Base-by-base conservation (phyloP, 2,329 filamentous ascomycete species). In the Chaetomium sp. region DNA sequence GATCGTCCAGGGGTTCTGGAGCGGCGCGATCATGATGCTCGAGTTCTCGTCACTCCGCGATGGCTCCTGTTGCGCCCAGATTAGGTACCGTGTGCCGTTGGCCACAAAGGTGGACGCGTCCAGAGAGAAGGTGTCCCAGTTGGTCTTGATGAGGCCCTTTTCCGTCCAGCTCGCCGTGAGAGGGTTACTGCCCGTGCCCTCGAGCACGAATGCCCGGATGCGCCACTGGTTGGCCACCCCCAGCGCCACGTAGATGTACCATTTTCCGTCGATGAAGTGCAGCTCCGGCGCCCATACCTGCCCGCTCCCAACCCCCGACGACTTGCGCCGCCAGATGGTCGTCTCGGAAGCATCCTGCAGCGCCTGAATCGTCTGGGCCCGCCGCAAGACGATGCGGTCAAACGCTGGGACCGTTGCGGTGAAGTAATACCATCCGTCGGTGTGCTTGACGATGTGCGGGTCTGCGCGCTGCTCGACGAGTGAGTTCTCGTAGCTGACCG, bases 211-310 rank as follows among this genome's bases (percentile, higher is more conserved):
- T 10, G 71, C 65, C 10, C 73, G 70, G 59, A 73, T 73, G 6
- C 54, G 56, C 69, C 69, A 71, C n/a, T 70, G 58, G 47, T 65
- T 65, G 42, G 65, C 61, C 4, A 70, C 68, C 12, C 72, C 73
- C 0, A 74, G 3, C 75, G 80, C 71, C 77, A 81, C 68, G 72
- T 85, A 85, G 65, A 85, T 76, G 72, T 84, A 86, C 83, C 83
- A 86, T 25, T 77, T 77, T 0, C 79, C 80, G 45, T 79, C 73
- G 29, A 85, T 75, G 56, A 73, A 73, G 70, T 86, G 83, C 0
- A 86, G 76, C 74, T 86, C 83, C 0, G 83, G 83, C 0, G 83
- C 83, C 83, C 83, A 86, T 35, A 86, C 69, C 57, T 74, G 67
- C 78, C 78, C 49, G 74, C 78, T 8, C 76, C 78, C 75, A 79